phyloP scores from a whole-genome alignment of 208 protist species.

The Herpetomonas tarakana region DNA sequence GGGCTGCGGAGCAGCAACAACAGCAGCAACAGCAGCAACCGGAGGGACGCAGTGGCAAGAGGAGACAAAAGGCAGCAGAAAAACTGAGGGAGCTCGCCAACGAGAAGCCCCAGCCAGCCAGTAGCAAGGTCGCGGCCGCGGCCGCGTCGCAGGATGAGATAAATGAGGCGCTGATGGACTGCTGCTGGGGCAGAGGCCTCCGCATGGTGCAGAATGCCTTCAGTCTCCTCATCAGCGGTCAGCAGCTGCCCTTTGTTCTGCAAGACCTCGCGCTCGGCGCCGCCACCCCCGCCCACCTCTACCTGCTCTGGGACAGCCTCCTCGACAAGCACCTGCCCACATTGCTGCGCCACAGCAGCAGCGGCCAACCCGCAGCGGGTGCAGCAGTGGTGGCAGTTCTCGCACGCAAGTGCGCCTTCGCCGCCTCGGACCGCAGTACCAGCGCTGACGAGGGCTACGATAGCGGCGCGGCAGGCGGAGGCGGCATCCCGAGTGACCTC shows the following conservation, averaged over 20 bases:
- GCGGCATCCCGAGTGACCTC: slow-evolving; percentile 49
- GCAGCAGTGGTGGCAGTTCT: slow-evolving; percentile 56
- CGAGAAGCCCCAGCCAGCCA: slow-evolving; percentile 1
- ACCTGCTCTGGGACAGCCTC: slow-evolving; percentile 57
- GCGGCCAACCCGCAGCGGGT: slow-evolving; percentile 11
- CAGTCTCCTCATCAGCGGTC: slow-evolving; percentile 32
- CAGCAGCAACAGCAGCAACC: background rate
- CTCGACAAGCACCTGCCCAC: slow-evolving; percentile 34
- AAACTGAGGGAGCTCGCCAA: slow-evolving; percentile 6
- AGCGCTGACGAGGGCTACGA: background rate
- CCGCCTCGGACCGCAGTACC: slow-evolving; percentile 8
- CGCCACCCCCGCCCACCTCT: slow-evolving; percentile 60
- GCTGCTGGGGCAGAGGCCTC: slow-evolving; percentile 66
- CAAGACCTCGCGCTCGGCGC: slow-evolving; percentile 83
- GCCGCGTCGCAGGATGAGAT: slow-evolving; percentile 11
- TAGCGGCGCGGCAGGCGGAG: slow-evolving; percentile 9
- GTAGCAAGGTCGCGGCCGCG: slow-evolving; percentile 2
- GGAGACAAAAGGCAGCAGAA: background rate
- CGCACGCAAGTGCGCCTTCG: slow-evolving; percentile 72
- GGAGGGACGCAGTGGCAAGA: background rate
- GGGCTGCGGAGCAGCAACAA: background rate
- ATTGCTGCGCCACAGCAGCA: slow-evolving; percentile 28
- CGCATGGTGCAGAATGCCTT: slow-evolving; percentile 35
- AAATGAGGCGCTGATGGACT: slow-evolving; percentile 11
- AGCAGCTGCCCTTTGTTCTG: slow-evolving; percentile 53